phyloP scores from a whole-genome alignment of 2,329 filamentous ascomycete species.

The Bipolaris gigantea region DNA sequence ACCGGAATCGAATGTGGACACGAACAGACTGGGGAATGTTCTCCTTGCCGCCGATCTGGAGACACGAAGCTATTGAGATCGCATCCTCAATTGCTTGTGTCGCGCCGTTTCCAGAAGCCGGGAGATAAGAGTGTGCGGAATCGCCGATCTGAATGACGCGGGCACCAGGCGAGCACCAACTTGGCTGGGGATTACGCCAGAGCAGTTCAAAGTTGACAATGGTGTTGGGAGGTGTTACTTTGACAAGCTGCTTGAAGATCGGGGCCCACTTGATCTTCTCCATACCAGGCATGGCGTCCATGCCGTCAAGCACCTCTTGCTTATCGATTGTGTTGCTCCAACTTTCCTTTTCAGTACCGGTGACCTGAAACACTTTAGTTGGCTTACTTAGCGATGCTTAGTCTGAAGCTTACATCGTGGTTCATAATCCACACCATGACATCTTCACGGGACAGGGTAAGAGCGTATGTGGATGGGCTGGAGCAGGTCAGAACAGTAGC shows the following conservation, averaged over 20 bases:
- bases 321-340: constrained; percentile 53
- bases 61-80: constrained; percentile 50
- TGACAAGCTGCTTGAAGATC: constrained; percentile 51
- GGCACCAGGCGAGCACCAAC: constrained; percentile 48
- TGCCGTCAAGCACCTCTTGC: constrained; percentile 50
- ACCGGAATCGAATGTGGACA: constrained; percentile 48
- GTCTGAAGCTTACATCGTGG: constrained; percentile 45
- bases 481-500: constrained; percentile 7
- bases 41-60: constrained; percentile 49
- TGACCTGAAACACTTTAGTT: constrained; percentile 39
- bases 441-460: constrained; percentile 51
- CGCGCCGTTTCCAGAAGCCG: constrained; percentile 51
- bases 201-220: constrained; percentile 55
- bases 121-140: constrained; percentile 51
- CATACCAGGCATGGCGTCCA: constrained; percentile 50
- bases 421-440: constrained; percentile 57
- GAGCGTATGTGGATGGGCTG: constrained; percentile 48
- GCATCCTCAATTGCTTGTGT: constrained; percentile 54
- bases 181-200: constrained; percentile 52
- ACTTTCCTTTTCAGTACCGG: constrained; percentile 49
- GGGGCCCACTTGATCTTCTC: constrained; percentile 49
- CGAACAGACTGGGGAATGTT: constrained; percentile 46
- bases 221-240: constrained; percentile 49
- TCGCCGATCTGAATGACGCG: constrained; percentile 52
- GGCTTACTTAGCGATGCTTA: background rate